Conservation (phyloP, 345 rosid genomes). For the Populus davidiana region DNA sequence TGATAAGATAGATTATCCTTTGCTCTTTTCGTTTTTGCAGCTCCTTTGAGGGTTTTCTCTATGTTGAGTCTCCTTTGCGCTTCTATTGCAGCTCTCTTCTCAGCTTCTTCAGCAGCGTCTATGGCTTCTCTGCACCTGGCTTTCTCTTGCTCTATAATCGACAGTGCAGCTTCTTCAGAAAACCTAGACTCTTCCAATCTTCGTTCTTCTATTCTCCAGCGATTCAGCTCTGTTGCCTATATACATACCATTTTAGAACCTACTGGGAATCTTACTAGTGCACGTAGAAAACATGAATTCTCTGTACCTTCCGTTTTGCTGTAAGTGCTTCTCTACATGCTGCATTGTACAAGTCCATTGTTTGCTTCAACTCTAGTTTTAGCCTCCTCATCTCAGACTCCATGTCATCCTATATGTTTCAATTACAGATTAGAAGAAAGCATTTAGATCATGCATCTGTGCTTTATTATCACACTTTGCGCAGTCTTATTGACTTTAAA, state of each 20-base stretch:
- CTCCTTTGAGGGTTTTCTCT: constrained; percentile 54
- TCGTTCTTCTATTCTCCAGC: constrained; percentile 52
- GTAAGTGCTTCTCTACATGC: constrained; percentile 85
- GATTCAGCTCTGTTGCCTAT: constrained; percentile 75
- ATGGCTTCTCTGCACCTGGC: constrained; percentile 54
- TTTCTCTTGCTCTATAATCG: constrained; percentile 57
- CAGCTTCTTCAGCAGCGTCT: constrained; percentile 68
- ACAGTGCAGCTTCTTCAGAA: constrained; percentile 63
- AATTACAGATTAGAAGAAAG: not conserved
- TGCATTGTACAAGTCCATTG: constrained; percentile 70
- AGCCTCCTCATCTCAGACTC: constrained; percentile 84
- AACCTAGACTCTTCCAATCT: constrained; percentile 53
- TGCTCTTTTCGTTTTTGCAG: constrained; percentile 39
- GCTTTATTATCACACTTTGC: too few species aligned
- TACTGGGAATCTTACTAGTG: not conserved
- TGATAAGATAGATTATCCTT: constrained; percentile 26
- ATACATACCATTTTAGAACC: not conserved
- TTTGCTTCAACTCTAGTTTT: constrained; percentile 76
- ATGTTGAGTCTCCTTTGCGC: constrained; percentile 47
- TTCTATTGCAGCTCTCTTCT: constrained; percentile 54
- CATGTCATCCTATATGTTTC: constrained; percentile 47
- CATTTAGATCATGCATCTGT: not conserved
- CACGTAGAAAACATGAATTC: not conserved
- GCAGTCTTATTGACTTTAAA: too few species aligned
- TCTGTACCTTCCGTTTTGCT: constrained; percentile 69